These are phyloP conservation scores for Globisporangium uncinulatum DNA, from an alignment of 352 stramenopile genomes.

Conservation along the genomic window DNA sequence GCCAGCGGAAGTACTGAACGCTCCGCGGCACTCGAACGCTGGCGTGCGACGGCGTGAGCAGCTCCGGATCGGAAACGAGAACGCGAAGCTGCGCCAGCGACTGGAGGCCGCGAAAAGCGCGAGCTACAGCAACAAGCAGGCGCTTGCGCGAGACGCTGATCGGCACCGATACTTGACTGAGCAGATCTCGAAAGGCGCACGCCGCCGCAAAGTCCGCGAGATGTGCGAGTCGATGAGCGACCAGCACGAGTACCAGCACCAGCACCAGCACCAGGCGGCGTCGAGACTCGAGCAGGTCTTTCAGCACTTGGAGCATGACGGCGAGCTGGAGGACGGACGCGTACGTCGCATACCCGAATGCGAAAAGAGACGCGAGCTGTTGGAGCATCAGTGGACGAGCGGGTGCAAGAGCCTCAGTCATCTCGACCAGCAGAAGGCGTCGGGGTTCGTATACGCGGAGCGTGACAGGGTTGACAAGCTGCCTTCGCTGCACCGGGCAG, in stretches of 20 bases:
- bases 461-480: background rate
- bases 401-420: constrained; percentile 7
- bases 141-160: constrained; percentile 34
- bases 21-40: constrained; percentile 30
- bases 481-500: constrained; percentile 2
- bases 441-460: background rate
- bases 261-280: background rate
- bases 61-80: constrained; percentile 42
- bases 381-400: background rate
- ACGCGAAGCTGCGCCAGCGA: constrained; percentile 34
- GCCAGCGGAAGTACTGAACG: constrained; percentile 30
- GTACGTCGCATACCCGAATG: no score
- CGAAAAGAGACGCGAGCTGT: background rate
- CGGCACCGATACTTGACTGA: constrained; percentile 41
- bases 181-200: constrained; percentile 50
- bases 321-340: background rate
- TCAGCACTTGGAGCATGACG: background rate
- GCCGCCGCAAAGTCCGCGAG: constrained; percentile 33
- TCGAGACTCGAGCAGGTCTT: background rate
- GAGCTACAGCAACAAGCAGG: constrained; percentile 37
- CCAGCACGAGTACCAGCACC: background rate
- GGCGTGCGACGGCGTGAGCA: constrained; percentile 26
- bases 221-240: constrained; percentile 18
- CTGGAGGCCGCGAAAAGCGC: constrained; percentile 32
- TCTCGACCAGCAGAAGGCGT: constrained; percentile 5